phyloP scores from a whole-genome alignment of 2,329 filamentous ascomycete species.

The Aspergillus texensis region DNA sequence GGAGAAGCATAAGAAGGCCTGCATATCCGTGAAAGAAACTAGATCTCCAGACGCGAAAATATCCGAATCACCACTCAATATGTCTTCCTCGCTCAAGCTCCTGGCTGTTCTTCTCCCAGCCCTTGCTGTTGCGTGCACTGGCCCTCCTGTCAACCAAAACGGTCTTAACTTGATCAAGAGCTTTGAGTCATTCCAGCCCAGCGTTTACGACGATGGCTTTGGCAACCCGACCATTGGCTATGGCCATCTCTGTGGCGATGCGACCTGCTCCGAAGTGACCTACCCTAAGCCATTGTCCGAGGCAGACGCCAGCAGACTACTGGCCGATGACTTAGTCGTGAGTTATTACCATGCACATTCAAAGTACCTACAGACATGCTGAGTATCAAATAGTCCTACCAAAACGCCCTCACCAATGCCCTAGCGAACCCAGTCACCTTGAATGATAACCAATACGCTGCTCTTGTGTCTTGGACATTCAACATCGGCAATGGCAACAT shows the following conservation, averaged over 20 bases:
- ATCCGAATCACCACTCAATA: background rate
- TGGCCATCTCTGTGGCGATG: conserved; percentile 51
- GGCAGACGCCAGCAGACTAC: conserved; percentile 44
- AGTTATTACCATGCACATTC: conserved; percentile 13
- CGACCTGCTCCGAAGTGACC: conserved; percentile 48
- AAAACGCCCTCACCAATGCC: conserved; percentile 45
- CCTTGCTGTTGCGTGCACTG: conserved; percentile 17
- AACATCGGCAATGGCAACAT: conserved; percentile 53
- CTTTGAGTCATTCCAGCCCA: conserved; percentile 39
- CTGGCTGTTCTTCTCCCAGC: conserved; percentile 6
- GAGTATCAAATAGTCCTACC: conserved; percentile 32
- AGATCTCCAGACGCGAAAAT: background rate
- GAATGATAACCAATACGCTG: conserved; percentile 57
- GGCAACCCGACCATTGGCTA: conserved; percentile 55
- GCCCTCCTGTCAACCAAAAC: conserved; percentile 35
- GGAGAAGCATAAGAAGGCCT: background rate
- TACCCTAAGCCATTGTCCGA: conserved; percentile 51
- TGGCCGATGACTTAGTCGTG: conserved; percentile 44
- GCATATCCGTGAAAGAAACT: background rate
- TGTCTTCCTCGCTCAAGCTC: conserved; percentile 8
- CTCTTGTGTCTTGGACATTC: conserved; percentile 56
- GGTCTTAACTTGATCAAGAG: conserved; percentile 42
- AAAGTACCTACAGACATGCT: background rate
- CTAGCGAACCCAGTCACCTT: conserved; percentile 41
- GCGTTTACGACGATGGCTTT: conserved; percentile 43